Evolutionary conservation across 1,284 basidiomycete genomes (phyloP), one percentile per base, ranked within the genome.

Genomic region (Fomitopsis schrenkii): DNA sequence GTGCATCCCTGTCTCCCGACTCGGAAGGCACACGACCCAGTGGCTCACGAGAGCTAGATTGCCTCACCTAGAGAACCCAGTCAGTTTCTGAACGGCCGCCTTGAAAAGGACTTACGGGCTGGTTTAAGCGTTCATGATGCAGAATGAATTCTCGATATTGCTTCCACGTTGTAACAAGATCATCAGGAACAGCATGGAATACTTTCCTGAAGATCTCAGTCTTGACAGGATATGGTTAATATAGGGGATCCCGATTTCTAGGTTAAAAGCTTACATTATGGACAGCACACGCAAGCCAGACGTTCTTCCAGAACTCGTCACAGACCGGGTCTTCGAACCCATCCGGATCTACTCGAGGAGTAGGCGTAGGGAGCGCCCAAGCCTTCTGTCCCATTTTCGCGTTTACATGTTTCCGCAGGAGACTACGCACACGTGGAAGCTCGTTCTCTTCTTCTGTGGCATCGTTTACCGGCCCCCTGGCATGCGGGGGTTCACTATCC

Each of bases 171-270:
- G 90, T 91, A 58, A 97, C 86, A 15, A 89, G 78, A 72, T 98
- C 95, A 72, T 97, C 95, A 4, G 95, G 95, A 50, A 95, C 80
- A 55, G 91, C 90, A 70, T 94, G 89, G 79, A 98, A 98, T 1
- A 97, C 94, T 73, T 93, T 95, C 60, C 94, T 88, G 77, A 86
- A 97, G 64, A 97, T 94, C 73, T 96, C 93, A 62, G 95, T 98
- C 91, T 97, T 57, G 41, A 63, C 26, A 68, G 41, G 58, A 35
- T 36, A 56, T 61, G 12, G 30, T 26, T 33, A 41, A 45, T 28
- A 33, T 38, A 48, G 58, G 35, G 58, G 64, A 57, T 30, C 14
- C 44, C 38, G 62, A 56, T 54, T 59, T 22, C 22, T 44, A 50
- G n/a, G 53, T 63, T 61, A 17, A n/a, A 79, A 14, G 19, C 90